Evolutionary conservation across 1,284 basidiomycete species (phyloP).

Genomic region (Ustilago nuda): DNA sequence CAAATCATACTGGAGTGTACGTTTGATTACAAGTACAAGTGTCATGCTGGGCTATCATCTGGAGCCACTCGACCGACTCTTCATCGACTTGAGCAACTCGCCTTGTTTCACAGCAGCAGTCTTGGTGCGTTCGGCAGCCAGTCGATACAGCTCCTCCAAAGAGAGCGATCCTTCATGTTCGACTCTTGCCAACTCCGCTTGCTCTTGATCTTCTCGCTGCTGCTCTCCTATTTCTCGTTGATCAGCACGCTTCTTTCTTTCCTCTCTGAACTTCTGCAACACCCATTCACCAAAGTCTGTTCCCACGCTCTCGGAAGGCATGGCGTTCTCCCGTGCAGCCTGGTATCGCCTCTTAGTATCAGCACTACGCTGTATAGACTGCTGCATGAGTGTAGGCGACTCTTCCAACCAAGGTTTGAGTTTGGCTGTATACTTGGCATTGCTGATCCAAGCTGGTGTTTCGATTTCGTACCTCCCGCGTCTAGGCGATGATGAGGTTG

Average conservation of each 20-base stretch:
- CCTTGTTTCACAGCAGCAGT: constrained; percentile 28
- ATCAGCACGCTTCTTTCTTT: constrained; percentile 4
- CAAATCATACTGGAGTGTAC: not conserved
- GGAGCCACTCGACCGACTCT: not conserved
- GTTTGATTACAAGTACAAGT: constrained; percentile 3
- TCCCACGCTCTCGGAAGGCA: constrained; percentile 9
- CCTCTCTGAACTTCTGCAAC: constrained; percentile 21
- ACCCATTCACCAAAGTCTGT: constrained; percentile 33
- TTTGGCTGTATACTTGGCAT: constrained; percentile 34
- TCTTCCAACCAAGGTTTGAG: constrained; percentile 41
- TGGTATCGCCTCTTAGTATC: constrained; percentile 19
- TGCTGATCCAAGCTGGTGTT: constrained; percentile 33
- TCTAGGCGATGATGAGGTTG: not conserved
- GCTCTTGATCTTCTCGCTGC: no score
- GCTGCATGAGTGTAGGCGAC: constrained; percentile 21
- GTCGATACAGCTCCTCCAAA: constrained; percentile 17
- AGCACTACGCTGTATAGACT: constrained; percentile 14
- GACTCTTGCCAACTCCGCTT: not conserved
- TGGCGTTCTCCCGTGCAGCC: constrained; percentile 20
- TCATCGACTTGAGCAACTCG: constrained; percentile 19
- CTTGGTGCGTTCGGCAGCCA: constrained; percentile 38
- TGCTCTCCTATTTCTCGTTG: not conserved
- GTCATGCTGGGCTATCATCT: not conserved
- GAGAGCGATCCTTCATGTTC: constrained; percentile 9
- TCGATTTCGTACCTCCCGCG: constrained; percentile 28